Percentiles rank a stretch among this genome's conserved stretches.
phyloP scores from a whole-genome alignment of 305 asterid genomes.

The Euphrasia arctica region DNA sequence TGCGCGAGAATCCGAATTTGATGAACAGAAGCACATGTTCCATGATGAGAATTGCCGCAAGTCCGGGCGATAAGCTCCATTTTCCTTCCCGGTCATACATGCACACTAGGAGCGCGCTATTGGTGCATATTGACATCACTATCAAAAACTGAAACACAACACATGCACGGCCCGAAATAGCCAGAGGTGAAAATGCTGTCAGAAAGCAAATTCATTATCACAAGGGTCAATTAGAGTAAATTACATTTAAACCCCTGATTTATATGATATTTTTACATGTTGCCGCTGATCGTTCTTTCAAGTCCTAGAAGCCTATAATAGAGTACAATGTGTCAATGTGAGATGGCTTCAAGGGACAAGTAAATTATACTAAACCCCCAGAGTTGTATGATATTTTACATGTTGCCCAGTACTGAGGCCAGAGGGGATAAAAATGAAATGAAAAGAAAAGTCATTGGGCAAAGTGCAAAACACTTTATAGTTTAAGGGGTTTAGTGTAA shows the following conservation, averaged over 20 bases:
- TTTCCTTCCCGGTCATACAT: slow-evolving; percentile 75
- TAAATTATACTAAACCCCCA: too few relatives aligned
- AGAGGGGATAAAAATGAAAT: background rate
- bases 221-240: background rate
- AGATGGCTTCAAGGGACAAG: background rate
- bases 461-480: background rate
- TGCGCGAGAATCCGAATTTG: slow-evolving; percentile 79
- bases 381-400: too few relatives aligned
- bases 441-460: background rate
- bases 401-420: too few relatives aligned
- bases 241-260: too few relatives aligned
- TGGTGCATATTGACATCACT: slow-evolving; percentile 88
- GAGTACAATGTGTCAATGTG: too few relatives aligned
- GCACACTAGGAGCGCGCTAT: slow-evolving; percentile 77
- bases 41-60: slow-evolving; percentile 82
- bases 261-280: too few relatives aligned
- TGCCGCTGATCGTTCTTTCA: too few relatives aligned
- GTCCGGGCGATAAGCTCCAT: slow-evolving; percentile 88
- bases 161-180: background rate
- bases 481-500: background rate
- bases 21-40: slow-evolving; percentile 79
- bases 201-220: background rate
- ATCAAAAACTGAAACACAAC: slow-evolving; percentile 66
- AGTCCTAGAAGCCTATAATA: too few relatives aligned
- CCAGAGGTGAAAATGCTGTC: background rate